Conservation (phyloP, 768 basidiomycete genomes). For the Solioccasus polychromus region DNA sequence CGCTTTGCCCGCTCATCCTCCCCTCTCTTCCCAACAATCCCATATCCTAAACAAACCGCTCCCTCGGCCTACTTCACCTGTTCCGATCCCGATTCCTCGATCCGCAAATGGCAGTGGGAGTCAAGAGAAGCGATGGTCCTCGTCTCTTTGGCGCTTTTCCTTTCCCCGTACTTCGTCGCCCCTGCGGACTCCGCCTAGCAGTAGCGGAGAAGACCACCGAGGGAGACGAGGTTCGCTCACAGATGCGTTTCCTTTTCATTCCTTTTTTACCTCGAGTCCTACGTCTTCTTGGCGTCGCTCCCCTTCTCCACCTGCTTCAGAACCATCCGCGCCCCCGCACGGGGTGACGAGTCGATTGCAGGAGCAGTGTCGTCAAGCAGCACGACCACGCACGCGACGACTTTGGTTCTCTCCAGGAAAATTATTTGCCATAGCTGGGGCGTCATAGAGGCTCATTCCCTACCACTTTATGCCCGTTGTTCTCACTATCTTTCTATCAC, state of each 20-base stretch:
- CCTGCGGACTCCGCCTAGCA: slow-evolving; percentile 22
- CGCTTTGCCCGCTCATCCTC: slow-evolving; percentile 9
- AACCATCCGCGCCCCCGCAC: slow-evolving; percentile 23
- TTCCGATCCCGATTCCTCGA: slow-evolving; percentile 30
- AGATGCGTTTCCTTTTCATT: slow-evolving; percentile 48
- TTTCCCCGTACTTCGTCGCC: slow-evolving; percentile 31
- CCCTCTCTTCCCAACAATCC: slow-evolving; percentile 12
- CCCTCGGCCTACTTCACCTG: slow-evolving; percentile 26
- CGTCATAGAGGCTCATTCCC: slow-evolving; percentile 32
- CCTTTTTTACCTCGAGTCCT: slow-evolving; percentile 31
- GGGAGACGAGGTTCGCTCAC: slow-evolving; percentile 31
- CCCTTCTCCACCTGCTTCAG: slow-evolving; percentile 41
- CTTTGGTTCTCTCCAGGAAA: slow-evolving; percentile 56
- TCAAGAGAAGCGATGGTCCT: slow-evolving; percentile 34
- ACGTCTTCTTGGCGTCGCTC: slow-evolving; percentile 34
- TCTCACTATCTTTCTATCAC: slow-evolving; percentile 5
- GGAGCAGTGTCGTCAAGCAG: slow-evolving; percentile 32
- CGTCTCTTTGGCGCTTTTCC: slow-evolving; percentile 35
- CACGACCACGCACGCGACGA: slow-evolving; percentile 40
- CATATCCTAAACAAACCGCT: slow-evolving; percentile 10
- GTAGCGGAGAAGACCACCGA: slow-evolving; percentile 24
- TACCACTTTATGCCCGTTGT: not conserved
- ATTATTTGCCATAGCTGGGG: slow-evolving; percentile 44
- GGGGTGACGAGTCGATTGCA: slow-evolving; percentile 25
- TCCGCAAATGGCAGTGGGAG: slow-evolving; percentile 29